Conservation (phyloP, 192 early-diverging fungal genomes). For the Coemansia reversa region DNA sequence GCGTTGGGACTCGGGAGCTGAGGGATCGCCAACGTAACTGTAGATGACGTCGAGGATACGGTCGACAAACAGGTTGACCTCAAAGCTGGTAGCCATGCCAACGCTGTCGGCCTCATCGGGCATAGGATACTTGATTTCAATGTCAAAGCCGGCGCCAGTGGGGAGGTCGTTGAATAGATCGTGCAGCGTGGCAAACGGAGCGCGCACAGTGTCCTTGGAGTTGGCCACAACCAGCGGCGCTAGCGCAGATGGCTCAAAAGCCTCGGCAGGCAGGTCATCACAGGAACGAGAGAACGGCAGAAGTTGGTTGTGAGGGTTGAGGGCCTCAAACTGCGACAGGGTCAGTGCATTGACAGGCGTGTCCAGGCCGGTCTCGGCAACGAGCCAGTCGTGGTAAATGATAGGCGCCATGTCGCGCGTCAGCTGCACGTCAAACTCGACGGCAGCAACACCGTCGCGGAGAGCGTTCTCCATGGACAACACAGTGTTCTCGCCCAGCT, state of each 20-base stretch:
- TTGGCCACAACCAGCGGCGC: conserved; percentile 66
- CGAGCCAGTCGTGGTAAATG: conserved; percentile 92
- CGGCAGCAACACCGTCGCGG: conserved; percentile 78
- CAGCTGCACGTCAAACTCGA: conserved; percentile 96
- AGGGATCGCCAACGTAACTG: conserved; percentile 21
- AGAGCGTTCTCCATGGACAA: conserved; percentile 81
- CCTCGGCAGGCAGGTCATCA: conserved; percentile 16
- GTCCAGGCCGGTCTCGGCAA: conserved; percentile 69
- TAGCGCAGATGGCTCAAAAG: background rate
- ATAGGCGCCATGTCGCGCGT: conserved; percentile 84
- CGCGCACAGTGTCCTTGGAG: conserved; percentile 75
- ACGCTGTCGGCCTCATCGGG: conserved; percentile 83
- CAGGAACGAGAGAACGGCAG: conserved; percentile 24
- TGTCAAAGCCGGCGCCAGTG: conserved; percentile 78
- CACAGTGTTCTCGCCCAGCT: conserved; percentile 91
- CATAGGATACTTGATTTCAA: conserved; percentile 97
- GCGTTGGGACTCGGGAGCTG: background rate
- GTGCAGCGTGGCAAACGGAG: conserved; percentile 82
- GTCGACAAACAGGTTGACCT: conserved; percentile 86
- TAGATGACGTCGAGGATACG: conserved; percentile 78
- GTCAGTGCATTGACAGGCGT: conserved; percentile 68
- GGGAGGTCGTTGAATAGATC: conserved; percentile 80
- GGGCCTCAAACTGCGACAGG: conserved; percentile 66
- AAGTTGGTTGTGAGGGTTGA: conserved; percentile 45
- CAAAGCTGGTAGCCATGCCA: conserved; percentile 65